phyloP scores from a whole-genome alignment of 495 filamentous ascomycete genomes.

The Daldinia grandis region DNA sequence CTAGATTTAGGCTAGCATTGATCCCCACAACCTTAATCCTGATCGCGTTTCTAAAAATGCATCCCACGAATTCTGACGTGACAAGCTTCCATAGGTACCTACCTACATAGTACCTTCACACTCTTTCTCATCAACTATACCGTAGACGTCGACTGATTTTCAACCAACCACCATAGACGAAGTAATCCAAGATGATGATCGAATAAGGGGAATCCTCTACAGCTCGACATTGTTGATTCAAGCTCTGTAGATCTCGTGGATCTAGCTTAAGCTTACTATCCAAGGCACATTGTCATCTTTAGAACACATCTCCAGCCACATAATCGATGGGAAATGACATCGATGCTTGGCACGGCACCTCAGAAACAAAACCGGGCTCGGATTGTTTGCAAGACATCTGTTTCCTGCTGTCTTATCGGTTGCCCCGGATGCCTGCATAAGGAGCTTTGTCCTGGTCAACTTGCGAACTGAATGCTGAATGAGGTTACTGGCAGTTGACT shows the following conservation, averaged over 20 bases:
- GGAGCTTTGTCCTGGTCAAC: conserved; percentile 3
- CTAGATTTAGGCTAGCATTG: conserved; percentile 11
- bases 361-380: neutral
- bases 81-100: conserved; percentile 4
- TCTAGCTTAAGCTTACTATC: conserved; percentile 19
- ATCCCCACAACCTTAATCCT: conserved; percentile 38
- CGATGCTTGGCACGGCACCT: neutral
- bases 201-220: neutral
- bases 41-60: conserved; percentile 43
- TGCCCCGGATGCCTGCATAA: conserved; percentile 9
- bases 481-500: conserved; percentile 8
- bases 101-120: neutral
- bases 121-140: neutral
- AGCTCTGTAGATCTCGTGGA: conserved; percentile 20
- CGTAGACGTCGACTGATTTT: neutral
- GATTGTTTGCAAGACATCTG: neutral
- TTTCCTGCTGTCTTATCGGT: neutral
- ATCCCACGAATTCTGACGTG: conserved; percentile 32
- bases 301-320: conserved; percentile 31
- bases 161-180: conserved; percentile 3
- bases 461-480: neutral
- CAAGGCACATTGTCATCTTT: neutral
- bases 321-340: conserved; percentile 29
- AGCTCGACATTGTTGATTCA: neutral
- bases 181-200: neutral